Conservation (phyloP, 768 basidiomycete species). For the Lyophyllum decastes region DNA sequence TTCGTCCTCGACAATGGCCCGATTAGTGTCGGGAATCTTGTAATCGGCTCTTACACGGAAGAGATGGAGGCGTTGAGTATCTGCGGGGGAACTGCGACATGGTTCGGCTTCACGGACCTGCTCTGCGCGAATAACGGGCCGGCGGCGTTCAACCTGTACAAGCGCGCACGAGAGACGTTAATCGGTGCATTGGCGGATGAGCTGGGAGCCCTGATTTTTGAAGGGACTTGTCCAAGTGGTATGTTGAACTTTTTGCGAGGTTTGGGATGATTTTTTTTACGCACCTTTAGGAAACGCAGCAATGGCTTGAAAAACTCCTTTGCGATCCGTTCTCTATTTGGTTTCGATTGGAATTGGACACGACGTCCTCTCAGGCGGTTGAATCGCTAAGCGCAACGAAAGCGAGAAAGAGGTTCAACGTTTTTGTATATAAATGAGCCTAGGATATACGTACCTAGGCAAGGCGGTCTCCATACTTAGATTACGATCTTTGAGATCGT, state of each 20-base stretch:
- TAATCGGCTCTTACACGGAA: constrained; percentile 2
- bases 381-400: no score
- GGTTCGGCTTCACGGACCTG: constrained; percentile 4
- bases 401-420: no score
- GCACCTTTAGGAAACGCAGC: no score
- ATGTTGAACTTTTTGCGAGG: background rate
- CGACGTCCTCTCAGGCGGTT: no score
- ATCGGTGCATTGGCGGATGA: background rate
- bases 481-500: no score
- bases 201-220: background rate
- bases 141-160: background rate
- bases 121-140: background rate
- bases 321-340: no score
- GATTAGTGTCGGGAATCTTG: background rate
- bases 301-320: no score
- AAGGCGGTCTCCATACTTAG: no score
- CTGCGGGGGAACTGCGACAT: constrained; percentile 6
- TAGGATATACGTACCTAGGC: no score
- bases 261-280: no score
- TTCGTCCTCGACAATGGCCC: background rate
- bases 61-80: constrained; percentile 6
- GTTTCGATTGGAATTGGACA: no score
- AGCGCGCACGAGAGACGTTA: background rate
- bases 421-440: no score
- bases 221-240: constrained; percentile 4